These are phyloP conservation scores for Blastocystis sp. DNA, from an alignment of 352 stramenopile species.

Conservation along the genomic window DNA sequence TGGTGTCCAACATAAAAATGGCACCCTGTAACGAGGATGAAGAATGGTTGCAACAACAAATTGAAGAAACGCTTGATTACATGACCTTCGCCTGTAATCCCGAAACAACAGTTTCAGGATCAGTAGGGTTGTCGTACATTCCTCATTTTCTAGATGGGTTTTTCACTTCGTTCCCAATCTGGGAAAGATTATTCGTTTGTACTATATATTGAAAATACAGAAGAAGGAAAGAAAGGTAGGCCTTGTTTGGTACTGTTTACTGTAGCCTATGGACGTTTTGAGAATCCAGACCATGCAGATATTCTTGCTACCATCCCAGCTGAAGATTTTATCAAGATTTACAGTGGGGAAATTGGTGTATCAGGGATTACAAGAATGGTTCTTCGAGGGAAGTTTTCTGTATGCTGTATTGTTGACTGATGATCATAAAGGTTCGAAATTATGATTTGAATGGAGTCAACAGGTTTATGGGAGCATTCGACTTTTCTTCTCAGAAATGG, in stretches of 20 bases:
- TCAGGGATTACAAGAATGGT: conserved; percentile 18
- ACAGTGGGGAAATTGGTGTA: conserved; percentile 5
- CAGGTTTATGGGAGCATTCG: conserved; percentile 30
- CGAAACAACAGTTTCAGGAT: conserved; percentile 1
- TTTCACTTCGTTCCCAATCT: neutral
- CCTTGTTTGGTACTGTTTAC: neutral
- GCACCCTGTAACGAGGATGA: neutral
- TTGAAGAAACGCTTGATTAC: conserved; percentile 43
- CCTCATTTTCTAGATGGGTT: conserved; percentile 29
- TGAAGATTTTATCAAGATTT: conserved; percentile 31
- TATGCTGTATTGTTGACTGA: neutral
- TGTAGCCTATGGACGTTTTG: conserved; percentile 29
- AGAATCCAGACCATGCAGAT: conserved; percentile 32
- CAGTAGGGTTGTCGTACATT: neutral
- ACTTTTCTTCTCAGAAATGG: conserved; percentile 50
- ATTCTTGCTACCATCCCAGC: neutral
- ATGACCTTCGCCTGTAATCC: conserved; percentile 39
- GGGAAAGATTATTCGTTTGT: conserved; percentile 48
- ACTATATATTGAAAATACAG: conserved; percentile 42
- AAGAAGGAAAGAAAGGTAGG: conserved; percentile 51
- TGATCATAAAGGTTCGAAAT: conserved; percentile 7
- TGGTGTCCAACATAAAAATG: neutral
- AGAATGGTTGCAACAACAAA: neutral
- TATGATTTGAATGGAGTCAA: conserved; percentile 45
- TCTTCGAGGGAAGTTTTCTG: conserved; percentile 2